Percentiles rank a stretch among this genome's conserved stretches.
These are phyloP conservation scores for Sisymbrium altissimum DNA, from an alignment of 345 rosid genomes.

Conservation along the genomic window DNA sequence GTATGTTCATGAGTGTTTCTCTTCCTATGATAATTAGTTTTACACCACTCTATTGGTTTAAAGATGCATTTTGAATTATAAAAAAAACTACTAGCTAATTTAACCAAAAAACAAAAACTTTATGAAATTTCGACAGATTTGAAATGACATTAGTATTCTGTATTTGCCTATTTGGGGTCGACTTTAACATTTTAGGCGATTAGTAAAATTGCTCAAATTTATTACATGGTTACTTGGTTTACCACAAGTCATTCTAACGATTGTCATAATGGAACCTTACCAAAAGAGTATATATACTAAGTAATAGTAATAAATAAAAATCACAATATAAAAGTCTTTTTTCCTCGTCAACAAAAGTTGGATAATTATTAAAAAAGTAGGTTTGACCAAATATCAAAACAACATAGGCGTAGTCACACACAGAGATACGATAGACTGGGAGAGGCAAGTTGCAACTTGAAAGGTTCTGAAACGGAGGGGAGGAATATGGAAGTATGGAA, in stretches of 20 bases:
- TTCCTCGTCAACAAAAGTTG: not conserved
- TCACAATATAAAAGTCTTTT: not conserved
- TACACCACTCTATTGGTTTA: too few species aligned
- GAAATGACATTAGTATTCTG: too few species aligned
- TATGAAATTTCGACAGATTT: not conserved
- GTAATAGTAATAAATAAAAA: not conserved
- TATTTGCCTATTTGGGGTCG: not conserved
- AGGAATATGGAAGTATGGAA: slow-evolving; percentile 7
- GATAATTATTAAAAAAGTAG: not conserved
- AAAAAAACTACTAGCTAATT: too few species aligned
- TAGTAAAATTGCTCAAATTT: not conserved
- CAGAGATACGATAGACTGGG: slow-evolving; percentile 8
- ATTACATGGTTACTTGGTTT: not conserved
- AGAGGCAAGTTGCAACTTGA: slow-evolving; percentile 13
- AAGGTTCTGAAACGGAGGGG: not conserved
- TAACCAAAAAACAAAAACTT: not conserved
- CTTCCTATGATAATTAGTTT: too few species aligned
- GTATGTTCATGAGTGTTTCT: too few species aligned
- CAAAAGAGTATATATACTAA: not conserved
- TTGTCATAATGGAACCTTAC: not conserved
- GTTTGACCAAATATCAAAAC: slow-evolving; percentile 4
- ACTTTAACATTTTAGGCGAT: not conserved
- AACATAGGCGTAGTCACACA: slow-evolving; percentile 4
- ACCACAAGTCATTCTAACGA: not conserved
- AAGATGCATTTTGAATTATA: too few species aligned